A percentile compares a stretch with the other conserved stretches of the same genome.
Evolutionary conservation across 2,329 filamentous ascomycete species (phyloP).

Genomic region (Pseudohalonectria lignicola): DNA sequence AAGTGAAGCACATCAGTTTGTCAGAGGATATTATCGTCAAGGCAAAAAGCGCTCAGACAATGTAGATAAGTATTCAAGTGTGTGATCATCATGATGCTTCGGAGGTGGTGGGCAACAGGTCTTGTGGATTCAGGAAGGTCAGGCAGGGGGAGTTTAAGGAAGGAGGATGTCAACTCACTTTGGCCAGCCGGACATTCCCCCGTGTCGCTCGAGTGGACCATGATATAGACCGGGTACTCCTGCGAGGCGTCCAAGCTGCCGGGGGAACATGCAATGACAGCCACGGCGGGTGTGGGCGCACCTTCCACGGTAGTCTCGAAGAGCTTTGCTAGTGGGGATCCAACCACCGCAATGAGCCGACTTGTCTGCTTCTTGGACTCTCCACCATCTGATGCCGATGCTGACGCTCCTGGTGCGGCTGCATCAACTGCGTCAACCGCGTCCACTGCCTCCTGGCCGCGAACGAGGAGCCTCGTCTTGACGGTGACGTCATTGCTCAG

Average conservation of each 20-base stretch:
- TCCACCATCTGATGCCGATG: no score
- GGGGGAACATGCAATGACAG: conserved; percentile 55
- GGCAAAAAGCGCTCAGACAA: conserved; percentile 73
- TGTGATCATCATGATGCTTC: conserved; percentile 67
- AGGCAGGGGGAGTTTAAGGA: no score
- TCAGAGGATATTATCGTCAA: conserved; percentile 87
- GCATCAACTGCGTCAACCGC: no score
- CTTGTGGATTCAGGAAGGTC: no score
- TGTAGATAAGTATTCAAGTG: conserved; percentile 99
- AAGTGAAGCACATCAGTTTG: conserved; percentile 64
- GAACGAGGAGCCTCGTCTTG: conserved; percentile 42
- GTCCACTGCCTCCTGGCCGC: conserved; percentile 26
- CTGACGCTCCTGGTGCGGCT: no score
- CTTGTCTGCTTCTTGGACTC: conserved; percentile 27
- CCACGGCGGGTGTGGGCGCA: conserved; percentile 62
- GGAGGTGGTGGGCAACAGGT: not conserved
- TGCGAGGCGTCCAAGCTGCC: conserved; percentile 28
- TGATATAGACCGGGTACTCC: conserved; percentile 40
- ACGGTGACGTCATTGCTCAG: conserved; percentile 49
- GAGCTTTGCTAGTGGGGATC: conserved; percentile 50
- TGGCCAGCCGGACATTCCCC: conserved; percentile 83
- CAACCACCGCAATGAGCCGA: conserved; percentile 58
- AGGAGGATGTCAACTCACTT: conserved; percentile 54
- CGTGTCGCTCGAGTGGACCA: conserved; percentile 79
- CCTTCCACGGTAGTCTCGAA: conserved; percentile 67